phyloP scores from a whole-genome alignment of 2,329 filamentous ascomycete genomes.

The Beauveria bassiana region DNA sequence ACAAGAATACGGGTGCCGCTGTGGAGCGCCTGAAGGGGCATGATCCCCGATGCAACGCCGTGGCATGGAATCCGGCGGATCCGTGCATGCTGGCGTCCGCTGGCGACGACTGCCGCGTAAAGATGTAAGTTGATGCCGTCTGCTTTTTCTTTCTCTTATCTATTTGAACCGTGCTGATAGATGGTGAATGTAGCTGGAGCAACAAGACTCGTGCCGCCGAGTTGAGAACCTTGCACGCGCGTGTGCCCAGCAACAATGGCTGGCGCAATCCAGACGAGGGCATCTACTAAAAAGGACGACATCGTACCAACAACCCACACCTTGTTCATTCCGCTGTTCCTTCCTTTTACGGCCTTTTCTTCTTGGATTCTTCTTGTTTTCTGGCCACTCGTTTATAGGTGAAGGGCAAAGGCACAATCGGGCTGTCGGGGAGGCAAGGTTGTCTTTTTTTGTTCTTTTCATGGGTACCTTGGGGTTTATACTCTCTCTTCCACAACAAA shows the following conservation, averaged over 20 bases:
- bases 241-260: constrained; percentile 12
- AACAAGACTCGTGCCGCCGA: constrained; percentile 17
- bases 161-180: not conserved
- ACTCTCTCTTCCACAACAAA: too few species aligned
- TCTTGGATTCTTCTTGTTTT: not conserved
- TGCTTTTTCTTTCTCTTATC: not conserved
- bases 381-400: not conserved
- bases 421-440: not conserved
- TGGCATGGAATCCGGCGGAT: constrained; percentile 81
- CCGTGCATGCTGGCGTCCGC: constrained; percentile 82
- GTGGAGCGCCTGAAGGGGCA: constrained; percentile 75
- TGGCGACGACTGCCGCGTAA: constrained; percentile 77
- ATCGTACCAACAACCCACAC: not conserved
- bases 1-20: constrained; percentile 69
- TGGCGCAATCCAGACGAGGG: constrained; percentile 13
- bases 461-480: too few species aligned
- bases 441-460: not conserved
- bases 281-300: not conserved
- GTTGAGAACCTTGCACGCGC: constrained; percentile 14
- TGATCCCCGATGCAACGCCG: constrained; percentile 69
- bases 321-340: not conserved
- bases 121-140: constrained; percentile 58
- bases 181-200: constrained; percentile 16
- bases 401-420: not conserved
- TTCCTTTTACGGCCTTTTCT: not conserved